A percentile compares a stretch with the other conserved stretches of the same genome.
phyloP scores from a whole-genome alignment of 1,139 yeast species.

The Ogataea hybrid region DNA sequence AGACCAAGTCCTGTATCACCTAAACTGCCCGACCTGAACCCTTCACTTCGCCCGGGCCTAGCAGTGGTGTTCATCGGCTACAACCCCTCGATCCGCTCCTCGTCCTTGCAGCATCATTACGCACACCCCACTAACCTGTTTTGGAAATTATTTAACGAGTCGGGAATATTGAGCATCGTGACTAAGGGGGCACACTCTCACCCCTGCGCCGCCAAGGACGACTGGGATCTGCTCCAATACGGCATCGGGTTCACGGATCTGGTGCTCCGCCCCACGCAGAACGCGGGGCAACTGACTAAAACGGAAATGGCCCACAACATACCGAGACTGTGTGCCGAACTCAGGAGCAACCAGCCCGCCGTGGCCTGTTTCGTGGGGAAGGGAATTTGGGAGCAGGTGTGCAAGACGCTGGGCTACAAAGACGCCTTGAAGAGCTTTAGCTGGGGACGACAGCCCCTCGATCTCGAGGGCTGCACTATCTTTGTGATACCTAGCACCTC shows the following conservation, averaged over 20 bases:
- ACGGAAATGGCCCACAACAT: slow-evolving; percentile 58
- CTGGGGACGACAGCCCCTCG: slow-evolving; percentile 52
- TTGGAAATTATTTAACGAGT: slow-evolving; percentile 63
- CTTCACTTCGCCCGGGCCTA: slow-evolving; percentile 33
- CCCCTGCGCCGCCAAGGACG: slow-evolving; percentile 39
- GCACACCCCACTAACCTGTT: slow-evolving; percentile 71
- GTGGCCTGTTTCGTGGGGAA: slow-evolving; percentile 65
- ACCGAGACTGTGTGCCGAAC: slow-evolving; percentile 48
- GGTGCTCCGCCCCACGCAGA: slow-evolving; percentile 61
- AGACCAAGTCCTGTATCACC: not conserved
- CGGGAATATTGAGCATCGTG: slow-evolving; percentile 39
- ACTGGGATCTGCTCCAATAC: slow-evolving; percentile 40
- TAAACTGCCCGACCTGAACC: slow-evolving; percentile 32
- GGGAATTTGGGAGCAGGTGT: slow-evolving; percentile 72
- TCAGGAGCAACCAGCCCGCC: slow-evolving; percentile 39
- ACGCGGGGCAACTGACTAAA: slow-evolving; percentile 52
- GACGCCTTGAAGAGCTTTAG: slow-evolving; percentile 28
- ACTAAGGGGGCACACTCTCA: slow-evolving; percentile 4
- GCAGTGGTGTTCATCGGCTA: slow-evolving; percentile 63
- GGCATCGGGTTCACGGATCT: slow-evolving; percentile 72
- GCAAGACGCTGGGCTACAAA: slow-evolving; percentile 29
- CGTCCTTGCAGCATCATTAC: slow-evolving; percentile 64
- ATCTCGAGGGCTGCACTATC: slow-evolving; percentile 28
- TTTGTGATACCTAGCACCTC: slow-evolving; percentile 75
- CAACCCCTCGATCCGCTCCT: slow-evolving; percentile 71